Evolutionary conservation across 495 filamentous ascomycete species (phyloP), one percentile per base, ranked within the genome.

Genomic region (Neurospora sp.): DNA sequence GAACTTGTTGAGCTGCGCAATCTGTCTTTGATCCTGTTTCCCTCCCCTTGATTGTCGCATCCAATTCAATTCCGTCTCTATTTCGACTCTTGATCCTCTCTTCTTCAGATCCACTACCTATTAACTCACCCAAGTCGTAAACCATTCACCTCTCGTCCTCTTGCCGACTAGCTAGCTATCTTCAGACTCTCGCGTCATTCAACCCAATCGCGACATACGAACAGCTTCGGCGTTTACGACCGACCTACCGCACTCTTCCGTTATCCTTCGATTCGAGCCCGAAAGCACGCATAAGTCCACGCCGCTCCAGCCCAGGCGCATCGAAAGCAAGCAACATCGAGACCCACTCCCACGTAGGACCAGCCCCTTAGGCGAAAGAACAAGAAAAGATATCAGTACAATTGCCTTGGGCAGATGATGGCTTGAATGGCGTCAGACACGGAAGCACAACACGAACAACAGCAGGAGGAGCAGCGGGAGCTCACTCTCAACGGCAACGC

Each of bases 341-440:
- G 0, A 37, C 35, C 35, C 35, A 5, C 5, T 6, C 35, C 35
- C 35, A 37, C 35, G 35, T 37, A 37, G 5, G 5, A 37, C 35
- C 35, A 37, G 35, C 35, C 35, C 35, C 35, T 37, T 37, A 7
- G 35, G 35, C 35, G 35, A 37, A 37, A 37, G 35, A 37, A 37
- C 35, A 37, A 37, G 35, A 37, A 37, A 37, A 37, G 35, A 37
- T 37, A 37, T 37, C 35, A 37, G 35, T 37, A 65, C 27, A 65
- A 65, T 6, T 65, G 31, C 53, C 5, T 35, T 18, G 27, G 7
- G 53, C 53, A 7, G 53, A 18, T 59, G 44, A 79, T 79, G 78
- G 77, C 78, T 59, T 80, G 78, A 79, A 80, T 80, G 78, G 78
- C 72, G 76, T 73, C 78, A 14, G 70, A 73, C 68, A 70, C 46